phyloP scores from a whole-genome alignment of 208 protist species.

The Trypanosoma cruzi region DNA sequence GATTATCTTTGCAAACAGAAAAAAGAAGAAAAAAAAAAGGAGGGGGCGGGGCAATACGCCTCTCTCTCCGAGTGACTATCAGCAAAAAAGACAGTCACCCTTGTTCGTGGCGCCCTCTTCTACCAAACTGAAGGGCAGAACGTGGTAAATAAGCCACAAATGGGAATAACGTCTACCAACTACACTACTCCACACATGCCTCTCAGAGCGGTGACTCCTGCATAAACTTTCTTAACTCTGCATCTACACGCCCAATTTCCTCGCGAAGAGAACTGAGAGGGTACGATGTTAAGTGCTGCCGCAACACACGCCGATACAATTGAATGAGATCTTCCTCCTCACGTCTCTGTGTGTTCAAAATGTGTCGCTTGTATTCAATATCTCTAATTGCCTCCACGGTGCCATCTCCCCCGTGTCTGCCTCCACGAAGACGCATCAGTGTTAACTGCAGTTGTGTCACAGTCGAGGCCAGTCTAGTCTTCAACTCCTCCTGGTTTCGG shows the following conservation, averaged over 20 bases:
- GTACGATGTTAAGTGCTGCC: constrained; percentile 3
- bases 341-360: neutral
- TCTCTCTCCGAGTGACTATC: neutral
- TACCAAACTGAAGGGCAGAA: neutral
- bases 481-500: neutral
- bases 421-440: constrained; percentile 9
- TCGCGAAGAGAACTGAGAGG: constrained; percentile 14
- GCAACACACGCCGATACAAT: constrained; percentile 5
- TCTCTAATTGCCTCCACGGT: constrained; percentile 1
- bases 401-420: neutral
- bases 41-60: neutral
- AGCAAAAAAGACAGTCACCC: neutral
- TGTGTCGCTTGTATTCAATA: constrained; percentile 9
- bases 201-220: neutral
- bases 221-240: constrained; percentile 6
- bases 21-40: neutral
- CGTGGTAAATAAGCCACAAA: neutral
- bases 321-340: constrained; percentile 17
- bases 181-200: neutral
- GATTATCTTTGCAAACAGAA: neutral
- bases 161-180: neutral
- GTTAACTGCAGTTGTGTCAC: constrained; percentile 8
- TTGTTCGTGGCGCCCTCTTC: neutral
- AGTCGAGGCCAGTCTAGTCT: neutral
- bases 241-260: constrained; percentile 7